phyloP scores from a whole-genome alignment of 2,329 filamentous ascomycete species.

The Colletotrichum gloeosporioides region DNA sequence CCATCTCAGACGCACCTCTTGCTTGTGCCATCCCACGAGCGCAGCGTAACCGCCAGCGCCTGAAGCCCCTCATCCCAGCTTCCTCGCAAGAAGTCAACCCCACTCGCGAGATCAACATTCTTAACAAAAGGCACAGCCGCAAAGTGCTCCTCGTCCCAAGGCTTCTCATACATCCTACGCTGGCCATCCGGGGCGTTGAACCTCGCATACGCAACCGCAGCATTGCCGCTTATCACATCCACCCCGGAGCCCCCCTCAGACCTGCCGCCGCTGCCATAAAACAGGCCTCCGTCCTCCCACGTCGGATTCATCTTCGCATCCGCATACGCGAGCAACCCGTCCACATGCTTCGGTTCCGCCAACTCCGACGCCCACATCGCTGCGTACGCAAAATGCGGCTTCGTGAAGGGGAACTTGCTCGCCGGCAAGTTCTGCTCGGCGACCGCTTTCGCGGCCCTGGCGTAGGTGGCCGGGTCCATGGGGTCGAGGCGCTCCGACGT shows the following conservation, averaged over 20 bases:
- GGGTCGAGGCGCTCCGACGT: background rate
- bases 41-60: background rate
- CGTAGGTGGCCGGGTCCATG: background rate
- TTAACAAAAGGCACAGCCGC: background rate
- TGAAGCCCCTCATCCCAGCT: background rate
- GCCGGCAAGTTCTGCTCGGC: background rate
- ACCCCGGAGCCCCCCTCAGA: conserved; percentile 28
- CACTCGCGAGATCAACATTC: background rate
- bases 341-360: conserved; percentile 22
- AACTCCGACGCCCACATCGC: conserved; percentile 39
- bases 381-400: conserved; percentile 30
- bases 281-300: conserved; percentile 40
- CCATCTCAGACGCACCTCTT: background rate
- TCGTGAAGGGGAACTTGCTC: background rate
- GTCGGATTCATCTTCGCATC: conserved; percentile 30
- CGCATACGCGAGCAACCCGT: conserved; percentile 30
- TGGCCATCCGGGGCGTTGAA: conserved; percentile 41
- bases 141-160: conserved; percentile 28
- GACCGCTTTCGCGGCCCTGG: background rate
- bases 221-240: conserved; percentile 41
- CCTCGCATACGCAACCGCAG: conserved; percentile 37
- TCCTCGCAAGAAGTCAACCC: background rate
- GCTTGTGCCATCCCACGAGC: background rate
- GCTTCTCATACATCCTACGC: conserved; percentile 37
- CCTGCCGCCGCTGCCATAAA: conserved; percentile 33